These are phyloP conservation scores for Acacia pycnantha DNA, from an alignment of 331 rosid species.

Conservation along the genomic window DNA sequence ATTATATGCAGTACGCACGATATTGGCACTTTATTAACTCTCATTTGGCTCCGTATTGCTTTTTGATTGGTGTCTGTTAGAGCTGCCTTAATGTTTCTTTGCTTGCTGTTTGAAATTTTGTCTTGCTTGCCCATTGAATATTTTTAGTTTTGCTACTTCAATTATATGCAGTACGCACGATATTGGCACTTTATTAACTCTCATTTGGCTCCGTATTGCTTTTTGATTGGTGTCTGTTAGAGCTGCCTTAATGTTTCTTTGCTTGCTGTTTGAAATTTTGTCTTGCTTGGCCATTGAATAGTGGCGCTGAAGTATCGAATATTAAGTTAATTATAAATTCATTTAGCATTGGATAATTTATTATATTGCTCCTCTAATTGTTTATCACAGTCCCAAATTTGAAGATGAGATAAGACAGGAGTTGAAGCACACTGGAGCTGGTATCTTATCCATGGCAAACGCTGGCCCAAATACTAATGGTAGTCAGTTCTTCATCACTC, in stretches of 20 bases:
- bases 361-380: background rate
- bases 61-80: background rate
- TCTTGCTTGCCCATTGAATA: background rate
- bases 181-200: background rate
- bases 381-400: slow-evolving; percentile 62
- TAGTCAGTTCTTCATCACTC: slow-evolving; percentile 92
- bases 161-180: background rate
- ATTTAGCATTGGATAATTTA: background rate
- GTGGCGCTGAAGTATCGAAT: background rate
- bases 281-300: background rate
- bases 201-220: background rate
- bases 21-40: background rate
- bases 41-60: background rate
- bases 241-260: background rate
- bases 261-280: background rate
- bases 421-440: slow-evolving; percentile 99
- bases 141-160: background rate
- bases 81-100: background rate
- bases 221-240: background rate
- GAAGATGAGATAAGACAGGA: slow-evolving; percentile 90
- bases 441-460: slow-evolving; percentile 97
- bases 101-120: background rate
- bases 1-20: background rate
- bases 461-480: slow-evolving; percentile 96
- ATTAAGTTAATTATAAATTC: background rate